Conservation (phyloP, 768 basidiomycete genomes). For the Xerocomellus dryophilus region DNA sequence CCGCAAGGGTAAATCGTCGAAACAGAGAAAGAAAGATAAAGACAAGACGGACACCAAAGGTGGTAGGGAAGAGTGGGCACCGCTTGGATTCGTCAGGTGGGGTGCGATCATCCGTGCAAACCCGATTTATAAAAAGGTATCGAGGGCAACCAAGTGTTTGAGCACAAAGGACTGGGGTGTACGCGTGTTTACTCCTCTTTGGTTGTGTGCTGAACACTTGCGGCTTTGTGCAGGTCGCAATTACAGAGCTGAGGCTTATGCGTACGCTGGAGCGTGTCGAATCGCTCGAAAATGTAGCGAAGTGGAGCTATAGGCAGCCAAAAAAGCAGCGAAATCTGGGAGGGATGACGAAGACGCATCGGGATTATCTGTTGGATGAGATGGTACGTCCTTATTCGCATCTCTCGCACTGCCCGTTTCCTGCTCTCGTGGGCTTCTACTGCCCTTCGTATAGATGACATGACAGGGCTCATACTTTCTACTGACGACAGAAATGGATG, state of each 20-base stretch:
- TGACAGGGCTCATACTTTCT: slow-evolving; percentile 9
- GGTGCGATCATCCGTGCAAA: slow-evolving; percentile 72
- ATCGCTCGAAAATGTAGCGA: slow-evolving; percentile 67
- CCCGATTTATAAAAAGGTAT: slow-evolving; percentile 67
- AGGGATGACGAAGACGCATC: slow-evolving; percentile 76
- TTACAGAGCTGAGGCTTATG: slow-evolving; percentile 72
- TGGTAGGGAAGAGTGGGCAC: slow-evolving; percentile 59
- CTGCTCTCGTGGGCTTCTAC: background rate
- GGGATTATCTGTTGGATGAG: slow-evolving; percentile 96
- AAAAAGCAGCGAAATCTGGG: slow-evolving; percentile 87
- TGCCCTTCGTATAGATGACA: background rate
- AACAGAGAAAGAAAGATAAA: slow-evolving; percentile 53
- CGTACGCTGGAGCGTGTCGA: slow-evolving; percentile 86
- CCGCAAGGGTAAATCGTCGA: slow-evolving; percentile 46
- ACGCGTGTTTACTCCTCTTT: slow-evolving; percentile 32
- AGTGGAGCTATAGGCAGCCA: slow-evolving; percentile 93
- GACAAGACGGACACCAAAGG: slow-evolving; percentile 49
- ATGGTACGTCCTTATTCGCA: slow-evolving; percentile 56
- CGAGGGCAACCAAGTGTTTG: slow-evolving; percentile 72
- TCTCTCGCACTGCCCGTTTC: background rate
- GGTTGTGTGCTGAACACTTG: background rate
- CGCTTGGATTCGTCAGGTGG: slow-evolving; percentile 70
- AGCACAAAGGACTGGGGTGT: slow-evolving; percentile 83
- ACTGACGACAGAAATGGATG: slow-evolving; percentile 81
- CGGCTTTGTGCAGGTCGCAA: slow-evolving; percentile 55